phyloP scores from a whole-genome alignment of 257 asterid genomes.

The Solanum verrucosum region DNA sequence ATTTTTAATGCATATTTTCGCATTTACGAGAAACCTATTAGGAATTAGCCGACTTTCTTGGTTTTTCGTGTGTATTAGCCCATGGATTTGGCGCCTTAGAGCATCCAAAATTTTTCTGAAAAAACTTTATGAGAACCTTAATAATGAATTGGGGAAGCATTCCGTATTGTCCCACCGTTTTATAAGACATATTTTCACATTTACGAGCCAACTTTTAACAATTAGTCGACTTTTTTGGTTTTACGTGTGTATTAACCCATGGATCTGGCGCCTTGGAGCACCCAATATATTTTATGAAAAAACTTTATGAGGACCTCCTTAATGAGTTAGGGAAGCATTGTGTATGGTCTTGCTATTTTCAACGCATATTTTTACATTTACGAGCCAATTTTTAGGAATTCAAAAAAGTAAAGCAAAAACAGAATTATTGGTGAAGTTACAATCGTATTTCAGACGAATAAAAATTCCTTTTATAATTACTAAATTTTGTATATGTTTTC shows the following conservation, averaged over 20 bases:
- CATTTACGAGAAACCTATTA: not conserved
- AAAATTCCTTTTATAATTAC: not conserved
- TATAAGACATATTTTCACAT: not conserved
- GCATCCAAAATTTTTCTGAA: rapidly evolving
- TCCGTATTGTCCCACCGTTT: not conserved
- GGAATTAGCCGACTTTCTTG: not conserved
- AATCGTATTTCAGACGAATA: not conserved
- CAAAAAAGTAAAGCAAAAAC: no score
- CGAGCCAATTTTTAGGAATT: not conserved
- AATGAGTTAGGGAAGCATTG: not conserved
- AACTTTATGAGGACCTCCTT: not conserved
- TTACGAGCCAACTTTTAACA: not conserved
- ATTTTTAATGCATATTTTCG: not conserved
- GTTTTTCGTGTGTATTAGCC: not conserved
- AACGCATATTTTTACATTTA: no score
- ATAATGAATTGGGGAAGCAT: not conserved
- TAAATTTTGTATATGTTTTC: not conserved
- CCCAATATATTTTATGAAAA: not conserved
- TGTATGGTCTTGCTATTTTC: no score
- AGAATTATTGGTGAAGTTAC: not conserved
- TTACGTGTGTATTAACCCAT: not conserved
- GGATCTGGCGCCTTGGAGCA: not conserved
- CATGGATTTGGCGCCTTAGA: not conserved
- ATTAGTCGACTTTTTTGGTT: no score
- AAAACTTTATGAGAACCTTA: not conserved